These are phyloP conservation scores for Nyctanthes arbortristis DNA, from an alignment of 257 asterid species.

Conservation along the genomic window DNA sequence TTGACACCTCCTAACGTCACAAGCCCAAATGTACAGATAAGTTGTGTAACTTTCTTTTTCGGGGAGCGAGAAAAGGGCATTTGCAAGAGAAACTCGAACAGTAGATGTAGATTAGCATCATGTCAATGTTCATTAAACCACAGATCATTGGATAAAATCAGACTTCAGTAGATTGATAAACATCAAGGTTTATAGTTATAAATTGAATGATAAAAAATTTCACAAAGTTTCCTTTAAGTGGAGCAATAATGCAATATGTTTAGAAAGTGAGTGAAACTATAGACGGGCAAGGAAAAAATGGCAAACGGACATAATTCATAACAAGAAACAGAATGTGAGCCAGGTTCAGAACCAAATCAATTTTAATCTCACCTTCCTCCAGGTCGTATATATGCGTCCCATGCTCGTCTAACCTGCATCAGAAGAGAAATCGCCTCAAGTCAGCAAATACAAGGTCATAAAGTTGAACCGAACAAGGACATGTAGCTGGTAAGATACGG, in stretches of 20 bases:
- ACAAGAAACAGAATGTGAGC: background rate
- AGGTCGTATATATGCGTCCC: slow-evolving; percentile 91
- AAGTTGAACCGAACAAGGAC: background rate
- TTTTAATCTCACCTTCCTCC: slow-evolving; percentile 77
- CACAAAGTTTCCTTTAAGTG: too few relatives aligned
- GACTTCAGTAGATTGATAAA: too few relatives aligned
- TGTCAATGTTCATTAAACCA: too few relatives aligned
- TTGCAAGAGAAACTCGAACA: background rate
- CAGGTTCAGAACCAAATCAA: background rate
- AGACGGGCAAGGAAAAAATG: background rate
- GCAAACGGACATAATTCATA: background rate
- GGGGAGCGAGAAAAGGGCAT: background rate
- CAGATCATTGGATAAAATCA: too few relatives aligned
- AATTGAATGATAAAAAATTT: too few relatives aligned
- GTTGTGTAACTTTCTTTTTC: background rate
- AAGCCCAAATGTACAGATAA: background rate
- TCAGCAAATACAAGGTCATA: slow-evolving; percentile 9
- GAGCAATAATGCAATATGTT: too few relatives aligned
- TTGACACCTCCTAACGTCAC: background rate
- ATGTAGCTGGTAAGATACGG: slow-evolving; percentile 3
- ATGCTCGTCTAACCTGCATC: slow-evolving; percentile 83
- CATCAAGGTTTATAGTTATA: too few relatives aligned
- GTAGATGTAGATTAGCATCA: background rate
- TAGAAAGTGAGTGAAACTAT: too few relatives aligned
- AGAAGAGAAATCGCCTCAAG: slow-evolving; percentile 20